Conservation (phyloP, 768 basidiomycete genomes). For the Coprinopsis cinerea region DNA sequence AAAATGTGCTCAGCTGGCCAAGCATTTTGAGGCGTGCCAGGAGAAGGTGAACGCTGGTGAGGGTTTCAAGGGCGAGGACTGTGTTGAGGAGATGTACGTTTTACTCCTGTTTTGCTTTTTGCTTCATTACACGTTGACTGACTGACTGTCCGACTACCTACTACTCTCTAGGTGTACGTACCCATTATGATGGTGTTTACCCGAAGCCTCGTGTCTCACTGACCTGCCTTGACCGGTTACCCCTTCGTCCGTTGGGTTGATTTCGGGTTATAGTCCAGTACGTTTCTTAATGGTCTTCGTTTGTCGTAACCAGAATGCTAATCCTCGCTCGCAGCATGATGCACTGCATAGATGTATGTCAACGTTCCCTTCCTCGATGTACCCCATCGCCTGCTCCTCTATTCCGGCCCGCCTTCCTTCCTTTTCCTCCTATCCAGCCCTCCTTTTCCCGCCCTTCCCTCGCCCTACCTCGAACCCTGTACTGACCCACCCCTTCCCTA, state of each 20-base stretch:
- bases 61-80: slow-evolving; percentile 88
- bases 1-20: slow-evolving; percentile 61
- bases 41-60: slow-evolving; percentile 80
- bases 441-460: neutral
- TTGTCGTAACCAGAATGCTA: slow-evolving; percentile 4
- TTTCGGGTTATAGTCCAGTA: slow-evolving; percentile 52
- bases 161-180: slow-evolving; percentile 18
- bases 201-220: no score
- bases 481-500: slow-evolving; percentile 34
- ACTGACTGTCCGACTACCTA: slow-evolving; percentile 1
- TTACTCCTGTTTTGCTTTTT: slow-evolving; percentile 21
- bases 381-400: slow-evolving; percentile 23
- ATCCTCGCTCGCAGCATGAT: slow-evolving; percentile 54
- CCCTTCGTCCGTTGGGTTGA: no score
- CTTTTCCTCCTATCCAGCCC: neutral
- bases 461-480: neutral
- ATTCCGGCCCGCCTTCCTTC: neutral
- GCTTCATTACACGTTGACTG: slow-evolving; percentile 18
- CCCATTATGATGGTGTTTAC: no score
- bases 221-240: no score
- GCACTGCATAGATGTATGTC: slow-evolving; percentile 85
- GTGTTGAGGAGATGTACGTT: slow-evolving; percentile 83
- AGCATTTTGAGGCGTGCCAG: slow-evolving; percentile 88
- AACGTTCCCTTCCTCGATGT: slow-evolving; percentile 15
- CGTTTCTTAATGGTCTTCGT: slow-evolving; percentile 22